A percentile compares a stretch with the other conserved stretches of the same genome.
phyloP scores from a whole-genome alignment of 768 basidiomycete genomes.

The Candolleomyces efflorescens region DNA sequence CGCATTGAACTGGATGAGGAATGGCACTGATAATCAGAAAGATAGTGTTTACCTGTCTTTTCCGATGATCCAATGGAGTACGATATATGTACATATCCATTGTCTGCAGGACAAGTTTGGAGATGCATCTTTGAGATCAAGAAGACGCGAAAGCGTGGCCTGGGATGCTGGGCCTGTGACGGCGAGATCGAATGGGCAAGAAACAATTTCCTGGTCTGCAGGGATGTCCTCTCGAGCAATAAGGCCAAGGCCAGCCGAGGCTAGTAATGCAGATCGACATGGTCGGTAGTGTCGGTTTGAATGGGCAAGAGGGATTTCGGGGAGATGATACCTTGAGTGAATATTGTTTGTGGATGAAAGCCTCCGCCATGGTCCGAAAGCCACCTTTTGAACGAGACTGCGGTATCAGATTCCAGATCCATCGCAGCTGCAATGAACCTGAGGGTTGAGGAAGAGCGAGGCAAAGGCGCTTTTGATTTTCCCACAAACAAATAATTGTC shows the following conservation, averaged over 20 bases:
- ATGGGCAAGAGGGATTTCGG: not conserved
- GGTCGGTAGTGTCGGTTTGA: not conserved
- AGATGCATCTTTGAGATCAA: slow-evolving; percentile 17
- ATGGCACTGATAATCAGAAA: not conserved
- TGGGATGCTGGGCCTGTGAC: slow-evolving; percentile 53
- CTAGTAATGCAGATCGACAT: slow-evolving; percentile 21
- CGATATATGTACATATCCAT: slow-evolving; percentile 56
- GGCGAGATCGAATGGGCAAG: slow-evolving; percentile 63
- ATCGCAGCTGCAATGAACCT: too few species aligned
- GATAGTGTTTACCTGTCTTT: slow-evolving; percentile 5
- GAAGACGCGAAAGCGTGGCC: slow-evolving; percentile 32
- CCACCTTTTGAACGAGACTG: slow-evolving; percentile 43
- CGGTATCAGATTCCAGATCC: slow-evolving; percentile 12
- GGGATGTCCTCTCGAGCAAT: slow-evolving; percentile 45
- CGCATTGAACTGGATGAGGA: slow-evolving; percentile 1
- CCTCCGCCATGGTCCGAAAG: slow-evolving; percentile 42
- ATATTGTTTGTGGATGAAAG: slow-evolving; percentile 44
- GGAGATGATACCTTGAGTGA: slow-evolving; percentile 39
- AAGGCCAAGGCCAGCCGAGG: slow-evolving; percentile 42
- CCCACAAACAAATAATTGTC: too few species aligned
- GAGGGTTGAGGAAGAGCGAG: too few species aligned
- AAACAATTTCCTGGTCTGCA: slow-evolving; percentile 51
- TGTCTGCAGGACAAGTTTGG: slow-evolving; percentile 56
- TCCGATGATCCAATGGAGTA: slow-evolving; percentile 11
- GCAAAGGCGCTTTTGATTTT: too few species aligned